These are phyloP conservation scores for Ogataea populi-albae DNA, from an alignment of 805 yeast genomes.

Conservation along the genomic window DNA sequence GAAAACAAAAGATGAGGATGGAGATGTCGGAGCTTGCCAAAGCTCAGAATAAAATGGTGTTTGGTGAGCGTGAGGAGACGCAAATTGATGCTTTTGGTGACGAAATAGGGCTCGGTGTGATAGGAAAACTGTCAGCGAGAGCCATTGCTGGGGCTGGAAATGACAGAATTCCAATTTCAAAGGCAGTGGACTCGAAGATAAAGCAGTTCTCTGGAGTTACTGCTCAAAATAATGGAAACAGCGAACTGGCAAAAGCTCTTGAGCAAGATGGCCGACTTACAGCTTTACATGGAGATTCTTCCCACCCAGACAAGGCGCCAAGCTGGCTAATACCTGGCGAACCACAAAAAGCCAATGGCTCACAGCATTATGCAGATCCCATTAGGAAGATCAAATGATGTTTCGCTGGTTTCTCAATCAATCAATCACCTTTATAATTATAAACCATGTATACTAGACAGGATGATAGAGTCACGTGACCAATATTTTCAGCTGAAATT, in stretches of 20 bases:
- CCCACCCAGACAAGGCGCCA: too few species aligned
- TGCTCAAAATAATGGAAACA: slow-evolving; percentile 19
- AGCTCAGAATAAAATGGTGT: slow-evolving; percentile 80
- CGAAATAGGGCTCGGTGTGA: slow-evolving; percentile 81
- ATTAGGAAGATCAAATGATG: too few species aligned
- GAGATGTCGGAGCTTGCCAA: slow-evolving; percentile 76
- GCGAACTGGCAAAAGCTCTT: slow-evolving; percentile 12
- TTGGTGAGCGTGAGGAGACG: slow-evolving; percentile 71
- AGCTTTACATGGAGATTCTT: background rate
- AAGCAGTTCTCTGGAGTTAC: slow-evolving; percentile 18
- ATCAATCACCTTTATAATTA: too few species aligned
- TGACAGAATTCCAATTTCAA: slow-evolving; percentile 13
- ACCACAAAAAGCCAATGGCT: too few species aligned
- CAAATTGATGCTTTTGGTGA: slow-evolving; percentile 67
- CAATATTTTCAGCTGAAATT: background rate
- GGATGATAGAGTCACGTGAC: background rate
- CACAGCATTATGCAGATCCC: too few species aligned
- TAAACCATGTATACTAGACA: too few species aligned
- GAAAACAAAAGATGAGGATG: slow-evolving; percentile 79
- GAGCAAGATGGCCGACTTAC: slow-evolving; percentile 8
- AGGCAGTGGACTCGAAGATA: slow-evolving; percentile 12
- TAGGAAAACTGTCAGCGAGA: slow-evolving; percentile 33
- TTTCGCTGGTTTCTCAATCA: too few species aligned
- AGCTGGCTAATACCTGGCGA: too few species aligned
- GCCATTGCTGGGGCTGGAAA: slow-evolving; percentile 12